These are phyloP conservation scores for Diaporthe australafricana DNA, from an alignment of 2,329 filamentous ascomycete genomes.

Conservation along the genomic window DNA sequence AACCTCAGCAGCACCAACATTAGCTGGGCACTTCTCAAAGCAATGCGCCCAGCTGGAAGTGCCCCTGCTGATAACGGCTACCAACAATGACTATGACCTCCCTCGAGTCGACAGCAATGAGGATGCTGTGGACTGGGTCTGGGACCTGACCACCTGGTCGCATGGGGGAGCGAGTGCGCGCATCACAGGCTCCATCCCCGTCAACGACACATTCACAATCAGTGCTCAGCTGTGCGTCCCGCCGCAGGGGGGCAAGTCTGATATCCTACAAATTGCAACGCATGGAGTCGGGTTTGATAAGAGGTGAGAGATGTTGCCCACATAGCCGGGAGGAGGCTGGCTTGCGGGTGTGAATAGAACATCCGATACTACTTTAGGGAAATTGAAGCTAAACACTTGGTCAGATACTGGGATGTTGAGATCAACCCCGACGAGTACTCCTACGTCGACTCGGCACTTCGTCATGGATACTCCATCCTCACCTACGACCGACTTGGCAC, in stretches of 20 bases:
- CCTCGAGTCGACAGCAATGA: conserved; percentile 43
- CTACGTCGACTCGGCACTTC: conserved; percentile 50
- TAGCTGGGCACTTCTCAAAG: neutral
- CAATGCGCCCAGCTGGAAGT: conserved; percentile 24
- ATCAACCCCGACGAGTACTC: conserved; percentile 46
- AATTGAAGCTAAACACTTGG: neutral
- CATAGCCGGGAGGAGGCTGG: neutral
- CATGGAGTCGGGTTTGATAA: conserved; percentile 55
- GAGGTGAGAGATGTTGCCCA: conserved; percentile 53
- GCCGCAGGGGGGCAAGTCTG: conserved; percentile 32
- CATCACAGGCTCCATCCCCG: conserved; percentile 29
- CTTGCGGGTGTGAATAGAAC: no score
- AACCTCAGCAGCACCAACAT: neutral
- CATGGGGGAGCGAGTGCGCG: conserved; percentile 25
- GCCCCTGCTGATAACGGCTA: neutral
- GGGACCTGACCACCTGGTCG: conserved; percentile 40
- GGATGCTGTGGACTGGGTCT: conserved; percentile 43
- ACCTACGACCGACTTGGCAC: conserved; percentile 53
- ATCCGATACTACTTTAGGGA: neutral
- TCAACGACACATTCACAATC: conserved; percentile 40
- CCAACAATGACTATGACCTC: conserved; percentile 22
- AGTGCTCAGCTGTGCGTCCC: conserved; percentile 42
- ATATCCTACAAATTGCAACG: conserved; percentile 53
- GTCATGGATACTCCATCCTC: conserved; percentile 52
- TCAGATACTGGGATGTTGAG: conserved; percentile 50